These are phyloP conservation scores for Trichosporon ovoides DNA, from an alignment of 1,284 basidiomycete genomes.

Conservation along the genomic window DNA sequence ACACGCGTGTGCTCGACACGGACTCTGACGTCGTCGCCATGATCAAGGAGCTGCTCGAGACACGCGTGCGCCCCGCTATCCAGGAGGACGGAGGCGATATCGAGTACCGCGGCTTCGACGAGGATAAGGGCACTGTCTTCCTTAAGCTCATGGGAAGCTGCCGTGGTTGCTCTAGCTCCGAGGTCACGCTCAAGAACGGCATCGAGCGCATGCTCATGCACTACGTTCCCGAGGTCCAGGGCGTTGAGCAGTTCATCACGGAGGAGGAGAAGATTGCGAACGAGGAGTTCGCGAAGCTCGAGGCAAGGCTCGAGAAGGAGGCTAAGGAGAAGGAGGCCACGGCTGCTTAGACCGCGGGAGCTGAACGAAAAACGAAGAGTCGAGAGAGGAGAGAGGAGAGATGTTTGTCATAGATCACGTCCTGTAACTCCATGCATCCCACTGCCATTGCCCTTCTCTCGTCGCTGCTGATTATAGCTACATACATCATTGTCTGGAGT, in stretches of 20 bases:
- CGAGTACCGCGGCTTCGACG: constrained; percentile 54
- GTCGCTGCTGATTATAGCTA: constrained; percentile 11
- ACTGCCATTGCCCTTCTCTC: neutral
- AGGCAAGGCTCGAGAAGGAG: constrained; percentile 62
- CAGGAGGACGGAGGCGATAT: constrained; percentile 61
- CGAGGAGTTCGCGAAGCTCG: constrained; percentile 88
- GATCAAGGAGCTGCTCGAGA: constrained; percentile 97
- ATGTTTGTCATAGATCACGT: constrained; percentile 1
- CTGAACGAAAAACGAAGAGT: neutral
- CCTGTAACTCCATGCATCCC: neutral
- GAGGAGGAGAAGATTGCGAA: constrained; percentile 83
- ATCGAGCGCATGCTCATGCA: constrained; percentile 99
- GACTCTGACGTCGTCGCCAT: constrained; percentile 98
- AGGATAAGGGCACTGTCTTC: constrained; percentile 55
- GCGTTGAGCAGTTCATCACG: constrained; percentile 91
- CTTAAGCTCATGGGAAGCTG: constrained; percentile 95
- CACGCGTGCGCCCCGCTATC: constrained; percentile 88
- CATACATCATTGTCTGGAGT: constrained; percentile 9
- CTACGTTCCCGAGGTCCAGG: constrained; percentile 95
- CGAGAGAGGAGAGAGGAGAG: neutral
- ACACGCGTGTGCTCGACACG: constrained; percentile 90
- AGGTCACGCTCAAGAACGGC: constrained; percentile 90
- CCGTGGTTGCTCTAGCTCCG: constrained; percentile 84
- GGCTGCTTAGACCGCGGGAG: constrained; percentile 29
- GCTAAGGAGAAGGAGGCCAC: constrained; percentile 33